Evolutionary conservation across 2,329 filamentous ascomycete species (phyloP).

Genomic region (Pyricularia pennisetigena): DNA sequence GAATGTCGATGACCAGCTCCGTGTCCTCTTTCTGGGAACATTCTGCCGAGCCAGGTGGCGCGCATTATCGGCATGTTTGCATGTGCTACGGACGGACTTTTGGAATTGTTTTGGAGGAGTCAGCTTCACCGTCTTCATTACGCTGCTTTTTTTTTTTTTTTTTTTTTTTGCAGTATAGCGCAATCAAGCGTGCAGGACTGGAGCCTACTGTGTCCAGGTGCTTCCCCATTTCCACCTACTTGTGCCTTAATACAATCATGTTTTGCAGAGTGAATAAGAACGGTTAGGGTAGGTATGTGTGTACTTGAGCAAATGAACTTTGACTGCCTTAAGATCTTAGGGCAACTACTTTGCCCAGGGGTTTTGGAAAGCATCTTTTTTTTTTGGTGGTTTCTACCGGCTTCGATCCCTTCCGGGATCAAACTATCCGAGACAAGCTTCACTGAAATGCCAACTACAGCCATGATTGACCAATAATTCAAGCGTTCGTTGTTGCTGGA

Average conservation of each 20-base stretch:
- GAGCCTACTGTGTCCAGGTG: background rate
- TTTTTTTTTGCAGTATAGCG: background rate
- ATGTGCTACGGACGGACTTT: background rate
- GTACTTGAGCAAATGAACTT: background rate
- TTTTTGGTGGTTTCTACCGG: background rate
- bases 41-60: constrained; percentile 83
- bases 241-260: background rate
- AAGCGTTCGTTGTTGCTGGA: background rate
- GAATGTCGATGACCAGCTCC: background rate
- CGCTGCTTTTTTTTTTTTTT: no score
- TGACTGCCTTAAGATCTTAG: background rate
- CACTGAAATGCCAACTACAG: background rate
- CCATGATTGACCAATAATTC: background rate
- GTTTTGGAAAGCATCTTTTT: background rate
- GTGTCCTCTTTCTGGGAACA: background rate
- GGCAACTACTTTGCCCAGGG: background rate
- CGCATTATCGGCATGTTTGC: background rate
- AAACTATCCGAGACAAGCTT: background rate
- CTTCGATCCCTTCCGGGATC: background rate
- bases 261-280: background rate
- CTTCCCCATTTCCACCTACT: background rate
- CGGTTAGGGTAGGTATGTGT: background rate
- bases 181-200: background rate
- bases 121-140: background rate
- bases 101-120: background rate